Percentiles rank a stretch among this genome's conserved stretches.
Conservation (phyloP, 1,284 basidiomycete genomes). For the Chiua sp. region DNA sequence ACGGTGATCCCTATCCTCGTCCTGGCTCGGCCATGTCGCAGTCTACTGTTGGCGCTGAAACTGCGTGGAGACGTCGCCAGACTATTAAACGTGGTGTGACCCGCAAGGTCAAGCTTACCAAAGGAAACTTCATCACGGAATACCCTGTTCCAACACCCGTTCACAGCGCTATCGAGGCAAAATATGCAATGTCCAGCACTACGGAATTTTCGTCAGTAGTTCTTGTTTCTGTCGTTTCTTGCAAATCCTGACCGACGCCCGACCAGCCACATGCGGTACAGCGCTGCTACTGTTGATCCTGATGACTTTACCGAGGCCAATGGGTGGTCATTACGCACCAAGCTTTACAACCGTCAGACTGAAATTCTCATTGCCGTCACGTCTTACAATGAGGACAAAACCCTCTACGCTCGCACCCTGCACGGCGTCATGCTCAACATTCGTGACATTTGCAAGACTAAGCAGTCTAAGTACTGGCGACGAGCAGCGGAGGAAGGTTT, state of each 20-base stretch:
- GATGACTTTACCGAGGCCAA: conserved; percentile 88
- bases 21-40: conserved; percentile 69
- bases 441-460: conserved; percentile 97
- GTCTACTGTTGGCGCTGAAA: conserved; percentile 69
- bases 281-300: conserved; percentile 92
- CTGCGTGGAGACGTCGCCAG: conserved; percentile 85
- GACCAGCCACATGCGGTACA: conserved; percentile 87
- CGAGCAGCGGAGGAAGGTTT: conserved; percentile 84
- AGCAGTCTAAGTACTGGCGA: conserved; percentile 94
- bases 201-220: conserved; percentile 84
- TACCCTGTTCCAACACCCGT: conserved; percentile 92
- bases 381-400: conserved; percentile 93
- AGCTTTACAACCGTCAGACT: conserved; percentile 88
- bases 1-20: conserved; percentile 71
- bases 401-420: conserved; percentile 89
- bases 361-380: conserved; percentile 94
- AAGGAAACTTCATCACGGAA: conserved; percentile 91
- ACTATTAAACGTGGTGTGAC: conserved; percentile 93
- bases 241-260: conserved; percentile 11
- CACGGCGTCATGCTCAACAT: conserved; percentile 99
- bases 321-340: conserved; percentile 85
- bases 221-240: background rate
- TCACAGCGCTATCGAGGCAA: conserved; percentile 83
- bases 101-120: conserved; percentile 92
- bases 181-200: conserved; percentile 73